phyloP scores from a whole-genome alignment of 257 asterid genomes.

The Solanum sejunctum region DNA sequence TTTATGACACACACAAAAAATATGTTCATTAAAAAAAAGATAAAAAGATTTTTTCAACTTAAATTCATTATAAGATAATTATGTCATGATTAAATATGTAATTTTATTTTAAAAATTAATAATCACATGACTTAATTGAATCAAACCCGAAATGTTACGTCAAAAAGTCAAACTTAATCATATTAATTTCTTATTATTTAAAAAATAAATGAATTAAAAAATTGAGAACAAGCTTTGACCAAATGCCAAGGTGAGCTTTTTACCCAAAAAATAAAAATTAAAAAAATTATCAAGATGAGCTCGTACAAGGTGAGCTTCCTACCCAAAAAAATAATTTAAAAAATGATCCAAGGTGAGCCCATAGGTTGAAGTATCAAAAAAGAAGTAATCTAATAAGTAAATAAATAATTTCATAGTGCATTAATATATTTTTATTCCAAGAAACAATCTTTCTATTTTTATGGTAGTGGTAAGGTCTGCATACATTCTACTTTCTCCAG shows the following conservation, averaged over 20 bases:
- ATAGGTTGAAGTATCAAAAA: neutral
- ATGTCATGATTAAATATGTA: neutral
- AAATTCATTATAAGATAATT: neutral
- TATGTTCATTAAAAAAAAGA: neutral
- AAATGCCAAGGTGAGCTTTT: neutral
- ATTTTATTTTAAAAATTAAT: neutral
- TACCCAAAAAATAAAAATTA: neutral
- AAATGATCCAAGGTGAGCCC: neutral
- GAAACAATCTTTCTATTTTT: no score
- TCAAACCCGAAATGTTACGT: neutral
- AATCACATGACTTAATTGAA: neutral
- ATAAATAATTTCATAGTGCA: neutral
- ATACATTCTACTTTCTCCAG: no score
- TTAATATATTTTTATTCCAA: neutral
- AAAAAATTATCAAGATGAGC: neutral
- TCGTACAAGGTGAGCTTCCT: neutral
- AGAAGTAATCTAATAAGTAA: neutral
- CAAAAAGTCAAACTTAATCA: neutral
- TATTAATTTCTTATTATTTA: neutral
- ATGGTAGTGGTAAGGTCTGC: no score
- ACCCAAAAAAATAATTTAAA: neutral
- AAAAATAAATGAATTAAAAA: neutral
- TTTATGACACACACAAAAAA: neutral
- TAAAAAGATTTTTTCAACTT: neutral
- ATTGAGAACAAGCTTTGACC: neutral